phyloP scores from a whole-genome alignment of 176 grass and related monocot genomes.

The Musa troglodytarum region DNA sequence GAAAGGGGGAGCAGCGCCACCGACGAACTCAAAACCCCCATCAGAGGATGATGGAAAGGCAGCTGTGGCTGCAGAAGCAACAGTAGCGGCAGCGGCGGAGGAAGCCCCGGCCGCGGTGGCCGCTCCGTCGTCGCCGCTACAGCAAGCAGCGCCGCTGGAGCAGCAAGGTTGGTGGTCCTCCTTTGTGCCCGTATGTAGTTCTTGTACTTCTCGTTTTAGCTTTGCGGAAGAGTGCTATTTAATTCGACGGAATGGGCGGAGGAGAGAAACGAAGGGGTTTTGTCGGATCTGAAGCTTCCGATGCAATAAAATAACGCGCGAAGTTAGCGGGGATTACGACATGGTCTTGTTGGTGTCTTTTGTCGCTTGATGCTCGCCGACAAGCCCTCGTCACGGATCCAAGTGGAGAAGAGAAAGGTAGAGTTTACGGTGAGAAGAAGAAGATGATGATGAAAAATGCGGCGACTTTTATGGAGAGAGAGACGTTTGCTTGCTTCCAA shows the following conservation, averaged over 20 bases:
- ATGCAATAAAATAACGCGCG: neutral
- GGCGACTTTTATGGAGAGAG: neutral
- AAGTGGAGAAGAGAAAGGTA: too few species aligned
- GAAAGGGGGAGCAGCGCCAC: slow-evolving; percentile 12
- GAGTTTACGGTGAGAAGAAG: too few species aligned
- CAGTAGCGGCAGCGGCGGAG: neutral
- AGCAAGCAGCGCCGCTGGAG: too few species aligned
- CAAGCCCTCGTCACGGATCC: too few species aligned
- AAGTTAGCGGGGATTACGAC: slow-evolving; percentile 1
- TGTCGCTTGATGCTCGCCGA: neutral
- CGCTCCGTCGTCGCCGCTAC: slow-evolving; percentile 12
- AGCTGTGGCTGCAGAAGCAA: neutral
- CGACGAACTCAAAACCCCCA: neutral
- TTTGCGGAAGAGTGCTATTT: too few species aligned
- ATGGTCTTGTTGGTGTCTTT: neutral
- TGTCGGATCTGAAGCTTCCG: slow-evolving; percentile 22
- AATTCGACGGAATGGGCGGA: too few species aligned
- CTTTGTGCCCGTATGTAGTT: too few species aligned
- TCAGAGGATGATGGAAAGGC: slow-evolving; percentile 19
- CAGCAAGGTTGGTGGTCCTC: too few species aligned
- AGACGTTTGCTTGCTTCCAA: neutral
- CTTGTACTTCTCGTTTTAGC: too few species aligned
- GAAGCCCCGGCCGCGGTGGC: neutral
- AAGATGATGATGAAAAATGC: neutral
- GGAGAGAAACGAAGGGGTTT: neutral